These are phyloP conservation scores for Botrytis pseudocinerea DNA, from an alignment of 2,329 filamentous ascomycete genomes.

Conservation along the genomic window DNA sequence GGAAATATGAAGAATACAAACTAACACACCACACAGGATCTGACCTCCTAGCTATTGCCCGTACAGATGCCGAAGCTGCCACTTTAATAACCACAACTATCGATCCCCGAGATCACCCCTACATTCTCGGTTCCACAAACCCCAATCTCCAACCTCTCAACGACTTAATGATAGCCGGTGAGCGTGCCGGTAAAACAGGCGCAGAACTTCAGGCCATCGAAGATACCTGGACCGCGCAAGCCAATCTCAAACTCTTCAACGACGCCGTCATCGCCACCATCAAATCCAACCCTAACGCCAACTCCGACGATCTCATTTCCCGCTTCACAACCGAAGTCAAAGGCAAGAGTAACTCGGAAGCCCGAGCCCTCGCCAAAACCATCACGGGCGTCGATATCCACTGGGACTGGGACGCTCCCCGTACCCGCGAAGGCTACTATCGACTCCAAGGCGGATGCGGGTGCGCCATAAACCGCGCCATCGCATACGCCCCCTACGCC, in stretches of 20 bases:
- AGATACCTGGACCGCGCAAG: conserved; percentile 79
- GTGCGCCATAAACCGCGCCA: conserved; percentile 85
- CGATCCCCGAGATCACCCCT: conserved; percentile 90
- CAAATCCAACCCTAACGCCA: conserved; percentile 63
- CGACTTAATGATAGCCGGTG: conserved; percentile 87
- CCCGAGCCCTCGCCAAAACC: conserved; percentile 73
- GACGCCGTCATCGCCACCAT: conserved; percentile 86
- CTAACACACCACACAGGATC: conserved; percentile 51
- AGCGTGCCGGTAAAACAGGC: conserved; percentile 78
- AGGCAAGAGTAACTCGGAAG: conserved; percentile 84
- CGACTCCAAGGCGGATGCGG: conserved; percentile 87
- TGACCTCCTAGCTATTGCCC: conserved; percentile 86
- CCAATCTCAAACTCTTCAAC: conserved; percentile 83
- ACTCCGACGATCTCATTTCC: conserved; percentile 53
- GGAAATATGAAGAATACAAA: not conserved
- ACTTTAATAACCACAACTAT: conserved; percentile 97
- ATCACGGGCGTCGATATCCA: conserved; percentile 78
- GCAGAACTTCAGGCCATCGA: conserved; percentile 85
- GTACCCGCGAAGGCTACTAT: conserved; percentile 95
- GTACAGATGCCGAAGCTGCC: conserved; percentile 95
- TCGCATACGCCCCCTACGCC: conserved; percentile 89
- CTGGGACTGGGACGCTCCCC: conserved; percentile 94
- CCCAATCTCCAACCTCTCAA: conserved; percentile 78
- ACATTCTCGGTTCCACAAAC: conserved; percentile 90
- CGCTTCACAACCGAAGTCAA: conserved; percentile 68